Base-by-base conservation (phyloP, 2,329 filamentous ascomycete genomes). In the Colletotrichum euphorbiae region DNA sequence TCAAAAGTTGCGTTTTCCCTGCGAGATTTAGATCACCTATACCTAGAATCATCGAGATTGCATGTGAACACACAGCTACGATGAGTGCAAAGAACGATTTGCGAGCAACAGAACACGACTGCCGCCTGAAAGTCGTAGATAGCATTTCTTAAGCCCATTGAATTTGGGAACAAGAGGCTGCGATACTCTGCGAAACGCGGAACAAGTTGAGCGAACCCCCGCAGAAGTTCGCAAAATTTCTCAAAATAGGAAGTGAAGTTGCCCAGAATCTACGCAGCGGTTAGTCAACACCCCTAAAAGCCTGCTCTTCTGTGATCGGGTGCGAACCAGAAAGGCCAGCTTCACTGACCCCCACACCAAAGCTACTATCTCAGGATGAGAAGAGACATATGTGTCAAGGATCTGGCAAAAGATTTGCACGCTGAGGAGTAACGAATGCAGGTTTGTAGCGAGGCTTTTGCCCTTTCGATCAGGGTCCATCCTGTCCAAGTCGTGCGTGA, bases 271-370 rank as follows among this genome's bases (percentile, higher is more conserved):
- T 62, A 24, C 24, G 24, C 24, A 24, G 5, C 24, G 24, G 24
- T 24, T 24, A 24, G 24, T 24, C 24, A 1, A 5, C 24, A 4
- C 24, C 24, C 24, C 24, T 24, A 24, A 24, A 5, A 24, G 24
- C 24, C 24, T 24, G 24, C 24, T 24, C 24, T 24, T 3, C 3
- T 24, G 24, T 24, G 24, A 24, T 24, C 3, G 24, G 24, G 5
- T 8, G 71, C 73, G 66, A 68, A 79, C 77, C 57, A 77, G 73
- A 50, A 83, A 74, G 13, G 81, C 77, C n/a, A 83, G 67, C 66
- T 79, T 80, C 3, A 83, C 72, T 46, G 77, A 80, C 1, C 81
- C 81, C 82, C 80, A 84, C 19, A 83, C 74, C 2, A 82, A 71
- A 4, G 78, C 79, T 6, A 81, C 77, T 24, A 81, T 77, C 21